Evolutionary conservation across 192 early-diverging fungal genomes (phyloP).

Genomic region (Coemansia sp.): DNA sequence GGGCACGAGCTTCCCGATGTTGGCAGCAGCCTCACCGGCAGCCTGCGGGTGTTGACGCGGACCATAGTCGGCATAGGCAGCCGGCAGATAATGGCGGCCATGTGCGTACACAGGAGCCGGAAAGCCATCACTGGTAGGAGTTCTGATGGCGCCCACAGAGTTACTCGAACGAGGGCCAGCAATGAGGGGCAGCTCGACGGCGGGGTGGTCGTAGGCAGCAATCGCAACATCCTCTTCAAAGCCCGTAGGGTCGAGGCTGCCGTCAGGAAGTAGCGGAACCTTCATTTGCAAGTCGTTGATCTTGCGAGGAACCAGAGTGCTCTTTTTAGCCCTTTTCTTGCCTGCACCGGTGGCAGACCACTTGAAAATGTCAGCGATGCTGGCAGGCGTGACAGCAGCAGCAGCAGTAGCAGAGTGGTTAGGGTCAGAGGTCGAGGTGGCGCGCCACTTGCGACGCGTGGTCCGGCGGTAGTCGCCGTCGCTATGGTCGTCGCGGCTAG

Average conservation of each 20-base stretch:
- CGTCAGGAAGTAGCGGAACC: slow-evolving; percentile 28
- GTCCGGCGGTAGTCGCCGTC: slow-evolving; percentile 30
- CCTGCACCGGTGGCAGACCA: slow-evolving; percentile 19
- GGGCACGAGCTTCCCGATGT: not conserved
- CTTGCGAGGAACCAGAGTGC: slow-evolving; percentile 21
- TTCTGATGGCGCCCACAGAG: not conserved
- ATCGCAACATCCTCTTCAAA: slow-evolving; percentile 34
- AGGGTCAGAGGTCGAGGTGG: slow-evolving; percentile 2
- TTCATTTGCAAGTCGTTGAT: slow-evolving; percentile 25
- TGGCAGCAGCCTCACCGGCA: not conserved
- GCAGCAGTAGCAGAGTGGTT: not conserved
- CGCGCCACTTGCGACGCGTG: slow-evolving; percentile 40
- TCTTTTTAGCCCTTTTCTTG: slow-evolving; percentile 13
- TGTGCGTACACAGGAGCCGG: slow-evolving; percentile 12
- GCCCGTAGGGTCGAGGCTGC: slow-evolving; percentile 32
- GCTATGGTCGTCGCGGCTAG: slow-evolving; percentile 29
- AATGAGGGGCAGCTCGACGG: slow-evolving; percentile 11
- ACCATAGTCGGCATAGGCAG: slow-evolving; percentile 31
- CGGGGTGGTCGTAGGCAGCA: slow-evolving; percentile 10
- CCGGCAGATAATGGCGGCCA: slow-evolving; percentile 24
- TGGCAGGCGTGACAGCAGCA: slow-evolving; percentile 20
- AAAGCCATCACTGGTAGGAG: not conserved
- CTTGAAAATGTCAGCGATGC: slow-evolving; percentile 40
- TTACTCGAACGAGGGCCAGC: slow-evolving; percentile 4
- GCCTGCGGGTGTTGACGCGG: slow-evolving; percentile 6